A percentile compares a stretch with the other conserved stretches of the same genome.
These are phyloP conservation scores for Apostasia shenzhenica DNA, from an alignment of 106 monocot genomes.

Conservation along the genomic window DNA sequence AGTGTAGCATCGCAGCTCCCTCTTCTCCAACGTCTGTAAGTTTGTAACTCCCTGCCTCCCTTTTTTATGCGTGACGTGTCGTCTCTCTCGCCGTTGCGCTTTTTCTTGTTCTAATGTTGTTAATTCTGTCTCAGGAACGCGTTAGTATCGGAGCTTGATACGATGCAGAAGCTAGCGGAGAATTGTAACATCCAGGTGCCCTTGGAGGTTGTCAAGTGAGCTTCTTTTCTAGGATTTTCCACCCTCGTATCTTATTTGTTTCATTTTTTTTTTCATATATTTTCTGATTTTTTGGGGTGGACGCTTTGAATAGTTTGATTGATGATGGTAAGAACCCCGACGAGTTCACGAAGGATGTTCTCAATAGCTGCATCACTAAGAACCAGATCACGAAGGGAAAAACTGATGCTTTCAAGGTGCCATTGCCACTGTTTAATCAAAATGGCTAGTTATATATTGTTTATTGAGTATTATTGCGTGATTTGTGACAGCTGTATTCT, in stretches of 20 bases:
- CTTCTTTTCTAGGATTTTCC: background rate
- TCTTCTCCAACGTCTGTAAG: conserved; percentile 81
- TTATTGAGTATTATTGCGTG: background rate
- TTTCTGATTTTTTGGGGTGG: background rate
- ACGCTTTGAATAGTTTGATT: conserved; percentile 48
- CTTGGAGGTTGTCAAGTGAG: conserved; percentile 92
- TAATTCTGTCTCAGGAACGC: conserved; percentile 42
- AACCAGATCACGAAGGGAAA: conserved; percentile 97
- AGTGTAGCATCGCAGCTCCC: conserved; percentile 76
- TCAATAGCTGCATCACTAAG: conserved; percentile 86
- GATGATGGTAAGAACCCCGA: conserved; percentile 99
- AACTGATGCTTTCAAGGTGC: conserved; percentile 93
- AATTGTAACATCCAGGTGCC: conserved; percentile 84
- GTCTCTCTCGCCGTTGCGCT: background rate
- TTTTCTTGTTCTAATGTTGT: conserved; percentile 3
- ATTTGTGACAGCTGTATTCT: background rate
- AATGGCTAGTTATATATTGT: background rate
- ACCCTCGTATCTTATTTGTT: background rate
- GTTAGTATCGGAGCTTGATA: conserved; percentile 67
- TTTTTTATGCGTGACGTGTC: background rate
- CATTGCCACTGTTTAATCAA: background rate
- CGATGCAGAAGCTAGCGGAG: conserved; percentile 88
- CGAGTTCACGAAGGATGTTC: conserved; percentile 73
- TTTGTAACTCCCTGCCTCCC: background rate
- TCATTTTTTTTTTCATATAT: no score